phyloP scores from a whole-genome alignment of 441 rosid species.

The California macrophylla region DNA sequence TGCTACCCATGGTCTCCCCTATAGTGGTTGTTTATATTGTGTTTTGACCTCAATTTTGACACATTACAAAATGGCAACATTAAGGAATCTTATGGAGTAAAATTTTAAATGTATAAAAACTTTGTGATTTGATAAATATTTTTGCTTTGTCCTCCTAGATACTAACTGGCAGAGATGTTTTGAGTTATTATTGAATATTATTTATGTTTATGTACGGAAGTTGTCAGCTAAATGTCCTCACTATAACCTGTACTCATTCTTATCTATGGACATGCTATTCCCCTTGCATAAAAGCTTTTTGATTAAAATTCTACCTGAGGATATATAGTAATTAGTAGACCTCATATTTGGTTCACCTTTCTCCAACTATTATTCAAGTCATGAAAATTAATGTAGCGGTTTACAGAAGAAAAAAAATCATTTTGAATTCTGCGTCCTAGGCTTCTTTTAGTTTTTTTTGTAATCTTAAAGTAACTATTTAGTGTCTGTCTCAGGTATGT shows the following conservation, averaged over 20 bases:
- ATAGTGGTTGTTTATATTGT: neutral
- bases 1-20: conserved; percentile 16
- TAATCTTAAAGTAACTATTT: conserved; percentile 6
- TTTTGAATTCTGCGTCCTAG: neutral
- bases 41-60: neutral
- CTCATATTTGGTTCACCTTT: neutral
- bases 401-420: neutral
- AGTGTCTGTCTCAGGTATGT: conserved; percentile 50
- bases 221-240: neutral
- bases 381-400: neutral
- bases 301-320: neutral
- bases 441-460: conserved; percentile 7
- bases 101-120: neutral
- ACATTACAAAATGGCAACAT: neutral
- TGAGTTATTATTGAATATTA: neutral
- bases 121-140: neutral
- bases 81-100: neutral
- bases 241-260: neutral
- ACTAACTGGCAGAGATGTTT: neutral
- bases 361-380: neutral
- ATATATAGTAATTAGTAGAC: neutral
- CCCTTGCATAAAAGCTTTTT: neutral
- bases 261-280: neutral
- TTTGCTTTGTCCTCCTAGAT: neutral
- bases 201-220: neutral